Evolutionary conservation across 1,284 basidiomycete species (phyloP).

Genomic region (Pseudozyma hubeiensis): DNA sequence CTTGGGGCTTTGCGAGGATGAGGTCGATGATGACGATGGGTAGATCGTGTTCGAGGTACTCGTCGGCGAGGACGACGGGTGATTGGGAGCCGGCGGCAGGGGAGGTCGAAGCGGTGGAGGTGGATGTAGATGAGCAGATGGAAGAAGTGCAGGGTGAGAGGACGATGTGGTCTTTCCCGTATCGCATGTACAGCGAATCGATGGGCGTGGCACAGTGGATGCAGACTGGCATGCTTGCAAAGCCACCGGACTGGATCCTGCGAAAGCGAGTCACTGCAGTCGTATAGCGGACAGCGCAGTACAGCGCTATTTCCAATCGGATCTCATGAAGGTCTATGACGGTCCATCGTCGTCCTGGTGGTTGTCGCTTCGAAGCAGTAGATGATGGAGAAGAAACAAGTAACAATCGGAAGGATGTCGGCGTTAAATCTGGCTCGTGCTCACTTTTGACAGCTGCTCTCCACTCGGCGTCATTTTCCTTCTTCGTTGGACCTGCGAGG

Average conservation of each 20-base stretch:
- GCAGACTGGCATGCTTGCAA: constrained; percentile 41
- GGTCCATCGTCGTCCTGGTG: too few species aligned
- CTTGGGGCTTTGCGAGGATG: constrained; percentile 85
- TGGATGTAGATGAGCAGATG: constrained; percentile 13
- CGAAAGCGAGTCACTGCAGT: too few species aligned
- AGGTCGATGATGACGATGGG: constrained; percentile 84
- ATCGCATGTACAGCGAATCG: constrained; percentile 42
- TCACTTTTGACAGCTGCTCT: neutral
- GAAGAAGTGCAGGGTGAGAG: constrained; percentile 29
- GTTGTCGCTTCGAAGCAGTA: too few species aligned
- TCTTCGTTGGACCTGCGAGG: too few species aligned
- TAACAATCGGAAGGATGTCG: neutral
- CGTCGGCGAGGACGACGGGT: constrained; percentile 75
- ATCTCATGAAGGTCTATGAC: too few species aligned
- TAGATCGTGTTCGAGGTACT: constrained; percentile 87
- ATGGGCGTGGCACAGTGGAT: constrained; percentile 43
- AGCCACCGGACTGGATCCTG: too few species aligned
- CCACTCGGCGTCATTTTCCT: neutral
- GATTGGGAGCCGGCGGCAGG: neutral
- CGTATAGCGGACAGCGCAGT: too few species aligned
- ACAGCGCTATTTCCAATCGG: too few species aligned
- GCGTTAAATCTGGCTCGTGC: neutral
- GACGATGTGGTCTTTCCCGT: constrained; percentile 44
- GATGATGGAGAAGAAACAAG: too few species aligned
- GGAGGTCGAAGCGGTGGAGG: constrained; percentile 20